These are phyloP conservation scores for Salix exigua DNA, from an alignment of 345 rosid genomes.

Conservation along the genomic window DNA sequence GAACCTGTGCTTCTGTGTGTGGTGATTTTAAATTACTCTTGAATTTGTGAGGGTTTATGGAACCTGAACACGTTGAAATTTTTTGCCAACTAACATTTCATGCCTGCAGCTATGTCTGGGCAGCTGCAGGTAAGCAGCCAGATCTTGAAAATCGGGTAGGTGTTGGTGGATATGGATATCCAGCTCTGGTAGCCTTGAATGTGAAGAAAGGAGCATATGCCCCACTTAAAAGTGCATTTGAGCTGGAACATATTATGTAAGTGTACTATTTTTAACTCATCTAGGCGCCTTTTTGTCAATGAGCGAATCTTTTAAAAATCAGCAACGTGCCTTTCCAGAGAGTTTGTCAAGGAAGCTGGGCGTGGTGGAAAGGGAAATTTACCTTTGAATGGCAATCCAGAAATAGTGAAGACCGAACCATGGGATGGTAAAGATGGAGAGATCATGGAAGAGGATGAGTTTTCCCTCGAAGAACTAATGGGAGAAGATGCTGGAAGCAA, in stretches of 20 bases:
- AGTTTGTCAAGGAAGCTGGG: slow-evolving; percentile 85
- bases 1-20: not conserved
- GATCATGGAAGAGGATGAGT: slow-evolving; percentile 78
- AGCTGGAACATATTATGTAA: slow-evolving; percentile 76
- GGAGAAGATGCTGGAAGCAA: slow-evolving; percentile 49
- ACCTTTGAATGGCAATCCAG: slow-evolving; percentile 59
- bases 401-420: slow-evolving; percentile 56
- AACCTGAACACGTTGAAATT: not conserved
- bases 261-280: slow-evolving; percentile 22
- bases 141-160: slow-evolving; percentile 77
- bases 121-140: slow-evolving; percentile 86
- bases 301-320: not conserved
- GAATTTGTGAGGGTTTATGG: not conserved
- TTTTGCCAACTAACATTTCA: not conserved
- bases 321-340: slow-evolving; percentile 43
- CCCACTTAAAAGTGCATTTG: slow-evolving; percentile 93
- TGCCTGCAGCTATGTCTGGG: slow-evolving; percentile 78
- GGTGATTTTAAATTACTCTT: not conserved
- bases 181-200: slow-evolving; percentile 93
- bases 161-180: slow-evolving; percentile 97
- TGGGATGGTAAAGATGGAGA: slow-evolving; percentile 96
- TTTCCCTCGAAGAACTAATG: slow-evolving; percentile 94
- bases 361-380: slow-evolving; percentile 94
- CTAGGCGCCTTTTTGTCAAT: not conserved
- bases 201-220: slow-evolving; percentile 91